These are phyloP conservation scores for Ceratocystiopsis brevicomis DNA, from an alignment of 2,329 filamentous ascomycete species.

Conservation along the genomic window DNA sequence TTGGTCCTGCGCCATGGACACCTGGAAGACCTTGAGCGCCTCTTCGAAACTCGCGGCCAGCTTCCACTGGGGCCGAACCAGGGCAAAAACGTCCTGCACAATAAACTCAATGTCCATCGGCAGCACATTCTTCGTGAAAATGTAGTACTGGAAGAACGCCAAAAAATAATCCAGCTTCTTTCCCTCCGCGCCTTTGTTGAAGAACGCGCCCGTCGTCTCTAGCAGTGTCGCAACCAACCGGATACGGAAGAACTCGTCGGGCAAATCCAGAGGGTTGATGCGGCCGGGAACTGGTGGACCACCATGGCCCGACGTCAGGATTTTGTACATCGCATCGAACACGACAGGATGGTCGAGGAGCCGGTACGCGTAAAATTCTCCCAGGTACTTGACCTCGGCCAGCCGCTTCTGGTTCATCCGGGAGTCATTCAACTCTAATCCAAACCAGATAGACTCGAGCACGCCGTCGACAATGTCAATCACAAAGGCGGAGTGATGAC, in stretches of 20 bases:
- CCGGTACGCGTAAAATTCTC: conserved; percentile 92
- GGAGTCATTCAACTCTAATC: conserved; percentile 91
- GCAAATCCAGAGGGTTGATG: conserved; percentile 61
- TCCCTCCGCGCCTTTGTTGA: conserved; percentile 77
- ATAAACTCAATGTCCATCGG: conserved; percentile 98
- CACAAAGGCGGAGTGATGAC: conserved; percentile 82
- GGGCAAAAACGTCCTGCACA: conserved; percentile 73
- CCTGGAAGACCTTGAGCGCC: conserved; percentile 63
- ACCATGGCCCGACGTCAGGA: conserved; percentile 80
- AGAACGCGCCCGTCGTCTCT: conserved; percentile 92
- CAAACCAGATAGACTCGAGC: conserved; percentile 70
- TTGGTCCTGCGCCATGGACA: conserved; percentile 80
- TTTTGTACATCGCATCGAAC: conserved; percentile 87
- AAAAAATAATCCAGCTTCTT: conserved; percentile 98
- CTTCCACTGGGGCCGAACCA: conserved; percentile 85
- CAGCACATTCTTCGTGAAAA: conserved; percentile 70
- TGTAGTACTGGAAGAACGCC: conserved; percentile 92
- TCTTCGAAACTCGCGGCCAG: conserved; percentile 64
- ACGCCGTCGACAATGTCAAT: conserved; percentile 84
- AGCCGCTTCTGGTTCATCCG: conserved; percentile 90
- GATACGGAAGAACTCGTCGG: conserved; percentile 92
- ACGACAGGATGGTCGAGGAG: conserved; percentile 91
- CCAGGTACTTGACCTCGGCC: conserved; percentile 89
- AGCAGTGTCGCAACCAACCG: conserved; percentile 75
- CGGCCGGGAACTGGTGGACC: conserved; percentile 66